Evolutionary conservation across 2,329 filamentous ascomycete species (phyloP).

Genomic region (Colletotrichum brevisporum): DNA sequence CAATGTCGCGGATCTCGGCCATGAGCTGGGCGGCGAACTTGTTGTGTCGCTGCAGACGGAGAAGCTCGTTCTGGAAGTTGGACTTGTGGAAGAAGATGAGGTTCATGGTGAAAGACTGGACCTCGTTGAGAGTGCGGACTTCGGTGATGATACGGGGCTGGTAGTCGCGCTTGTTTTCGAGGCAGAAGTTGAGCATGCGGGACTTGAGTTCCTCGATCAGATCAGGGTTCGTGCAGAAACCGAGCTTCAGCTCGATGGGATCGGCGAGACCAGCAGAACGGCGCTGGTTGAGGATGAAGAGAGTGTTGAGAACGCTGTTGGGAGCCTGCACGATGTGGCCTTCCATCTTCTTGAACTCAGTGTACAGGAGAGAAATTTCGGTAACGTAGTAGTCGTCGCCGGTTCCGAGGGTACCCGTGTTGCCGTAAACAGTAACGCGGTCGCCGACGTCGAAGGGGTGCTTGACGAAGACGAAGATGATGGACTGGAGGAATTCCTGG

Average conservation of each 20-base stretch:
- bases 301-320: slow-evolving; percentile 91
- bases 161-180: slow-evolving; percentile 89
- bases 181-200: slow-evolving; percentile 86
- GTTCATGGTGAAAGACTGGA: slow-evolving; percentile 89
- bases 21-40: slow-evolving; percentile 95
- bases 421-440: slow-evolving; percentile 91
- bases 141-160: slow-evolving; percentile 90
- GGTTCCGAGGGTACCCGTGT: slow-evolving; percentile 81
- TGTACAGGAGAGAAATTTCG: slow-evolving; percentile 92
- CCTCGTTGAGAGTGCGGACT: slow-evolving; percentile 82
- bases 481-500: slow-evolving; percentile 93
- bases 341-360: slow-evolving; percentile 99
- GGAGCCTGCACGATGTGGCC: slow-evolving; percentile 96
- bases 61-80: slow-evolving; percentile 94
- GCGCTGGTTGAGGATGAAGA: slow-evolving; percentile 96
- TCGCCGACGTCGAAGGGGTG: slow-evolving; percentile 98
- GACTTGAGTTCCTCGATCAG: slow-evolving; percentile 87
- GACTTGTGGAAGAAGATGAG: slow-evolving; percentile 98
- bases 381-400: slow-evolving; percentile 98
- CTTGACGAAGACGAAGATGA: slow-evolving; percentile 97
- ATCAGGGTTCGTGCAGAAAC: slow-evolving; percentile 87
- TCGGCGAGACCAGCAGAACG: slow-evolving; percentile 91
- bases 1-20: slow-evolving; percentile 84
- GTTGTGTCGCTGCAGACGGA: slow-evolving; percentile 91
- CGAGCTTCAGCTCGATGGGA: slow-evolving; percentile 85